Evolutionary conservation across 2,329 filamentous ascomycete species (phyloP), one percentile per base, ranked within the genome.

Genomic region (Ophiostoma triangulosporum): DNA sequence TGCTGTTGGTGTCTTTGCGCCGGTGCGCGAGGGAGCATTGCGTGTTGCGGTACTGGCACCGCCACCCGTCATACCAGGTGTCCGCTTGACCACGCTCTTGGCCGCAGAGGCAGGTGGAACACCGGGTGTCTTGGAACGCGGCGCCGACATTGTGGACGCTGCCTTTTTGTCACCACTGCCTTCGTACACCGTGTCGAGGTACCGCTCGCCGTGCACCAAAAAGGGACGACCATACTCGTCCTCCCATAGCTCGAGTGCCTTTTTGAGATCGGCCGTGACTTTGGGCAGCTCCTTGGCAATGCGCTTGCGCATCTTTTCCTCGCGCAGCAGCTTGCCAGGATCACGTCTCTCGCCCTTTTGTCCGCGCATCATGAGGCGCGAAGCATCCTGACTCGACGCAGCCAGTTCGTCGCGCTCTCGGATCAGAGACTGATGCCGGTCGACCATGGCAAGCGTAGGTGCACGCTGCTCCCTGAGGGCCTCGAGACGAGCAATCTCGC

Each of bases 221-320:
- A 98, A 98, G 3, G 90, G 88, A 11, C 89, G 81, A 3, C 89
- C 91, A 65, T 91, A 96, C 64, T 97, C 93, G 52, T 95, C 85
- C 65, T 98, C 93, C 83, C 88, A 98, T 46, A 76, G 72, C 64
- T 91, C 86, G 27, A 98, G 76, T n/a, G 78, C 75, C 65, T 83
- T 91, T 59, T 80, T 79, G 55, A 98, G 71, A n/a, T 97, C 89
- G 0, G 77, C 77, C 55, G 91, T 83, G 43, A 98, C 77, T 71
- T 95, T 97, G 54, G 93, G 93, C 29, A 98, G 73, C 64, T 98
- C 93, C 68, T 97, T 98, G 26, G 90, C 79, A 57, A 98, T 96
- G 55, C 90, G 80, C 78, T 98, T 98, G 56, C 93, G 83, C 88
- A 95, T 95, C 77, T 97, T 98, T 71, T 98, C 93, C 65, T 98